phyloP scores from a whole-genome alignment of 176 grass and related monocot genomes.

The maize (Zea mays) region Zm-B73-REFERENCE-NAM-5.0 NC_050100.1:13074001-13074500 shows the following conservation, averaged over 20 bases:
- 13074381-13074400: neutral
- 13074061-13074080: neutral
- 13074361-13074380: constrained; percentile 1
- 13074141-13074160: constrained; percentile 68
- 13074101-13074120: constrained; percentile 61
- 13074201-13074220: constrained; percentile 45
- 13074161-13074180: constrained; percentile 74
- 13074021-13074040: neutral
- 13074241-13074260: constrained; percentile 47
- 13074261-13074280: constrained; percentile 55
- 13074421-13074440: constrained; percentile 28
- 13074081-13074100: constrained; percentile 33
- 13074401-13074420: constrained; percentile 17
- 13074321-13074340: neutral
- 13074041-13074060: neutral
- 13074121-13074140: constrained; percentile 68
- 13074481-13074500: neutral
- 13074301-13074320: constrained; percentile 26
- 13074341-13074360: constrained; percentile 10
- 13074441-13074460: constrained; percentile 19
- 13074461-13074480: constrained; percentile 1
- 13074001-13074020: constrained; percentile 9
- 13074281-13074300: constrained; percentile 49
- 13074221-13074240: constrained; percentile 71
- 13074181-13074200: constrained; percentile 42